Evolutionary conservation across 495 filamentous ascomycete species (phyloP).

Genomic region (Polyplosphaeria fusca): DNA sequence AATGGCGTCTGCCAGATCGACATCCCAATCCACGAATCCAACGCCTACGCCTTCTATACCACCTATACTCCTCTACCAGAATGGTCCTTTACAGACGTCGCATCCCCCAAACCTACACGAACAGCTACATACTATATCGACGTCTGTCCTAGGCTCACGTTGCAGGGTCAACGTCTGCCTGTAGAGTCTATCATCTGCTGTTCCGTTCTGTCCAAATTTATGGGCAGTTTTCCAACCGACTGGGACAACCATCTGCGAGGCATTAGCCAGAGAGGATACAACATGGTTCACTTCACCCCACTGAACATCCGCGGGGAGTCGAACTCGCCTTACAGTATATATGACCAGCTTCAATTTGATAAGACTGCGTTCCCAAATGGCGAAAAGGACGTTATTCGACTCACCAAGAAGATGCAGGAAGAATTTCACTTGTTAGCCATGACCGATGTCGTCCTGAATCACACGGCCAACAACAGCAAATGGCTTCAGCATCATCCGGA

Average conservation of each 20-base stretch:
- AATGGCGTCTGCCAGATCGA: conserved; percentile 86
- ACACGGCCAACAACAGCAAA: conserved; percentile 91
- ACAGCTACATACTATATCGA: conserved; percentile 86
- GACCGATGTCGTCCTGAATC: conserved; percentile 98
- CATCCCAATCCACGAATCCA: conserved; percentile 75
- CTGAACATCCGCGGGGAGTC: conserved; percentile 83
- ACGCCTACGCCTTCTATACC: conserved; percentile 93
- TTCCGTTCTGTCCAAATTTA: conserved; percentile 96
- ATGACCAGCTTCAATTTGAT: conserved; percentile 87
- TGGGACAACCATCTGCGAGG: conserved; percentile 88
- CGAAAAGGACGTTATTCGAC: conserved; percentile 72
- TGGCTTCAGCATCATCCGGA: conserved; percentile 96
- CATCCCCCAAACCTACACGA: conserved; percentile 54
- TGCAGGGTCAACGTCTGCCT: conserved; percentile 67
- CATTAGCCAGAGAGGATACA: conserved; percentile 86
- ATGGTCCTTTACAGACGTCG: conserved; percentile 58
- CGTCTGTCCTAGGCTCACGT: conserved; percentile 76
- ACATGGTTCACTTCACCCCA: conserved; percentile 98
- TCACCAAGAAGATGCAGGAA: conserved; percentile 79
- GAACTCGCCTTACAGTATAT: conserved; percentile 96
- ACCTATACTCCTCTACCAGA: conserved; percentile 84
- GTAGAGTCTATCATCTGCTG: conserved; percentile 85
- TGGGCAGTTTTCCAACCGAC: conserved; percentile 82
- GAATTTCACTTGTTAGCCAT: conserved; percentile 80
- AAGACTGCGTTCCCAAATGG: conserved; percentile 77